Evolutionary conservation across 495 filamentous ascomycete genomes (phyloP), one percentile per base, ranked within the genome.

Genomic region (Daldinia bambusicola): DNA sequence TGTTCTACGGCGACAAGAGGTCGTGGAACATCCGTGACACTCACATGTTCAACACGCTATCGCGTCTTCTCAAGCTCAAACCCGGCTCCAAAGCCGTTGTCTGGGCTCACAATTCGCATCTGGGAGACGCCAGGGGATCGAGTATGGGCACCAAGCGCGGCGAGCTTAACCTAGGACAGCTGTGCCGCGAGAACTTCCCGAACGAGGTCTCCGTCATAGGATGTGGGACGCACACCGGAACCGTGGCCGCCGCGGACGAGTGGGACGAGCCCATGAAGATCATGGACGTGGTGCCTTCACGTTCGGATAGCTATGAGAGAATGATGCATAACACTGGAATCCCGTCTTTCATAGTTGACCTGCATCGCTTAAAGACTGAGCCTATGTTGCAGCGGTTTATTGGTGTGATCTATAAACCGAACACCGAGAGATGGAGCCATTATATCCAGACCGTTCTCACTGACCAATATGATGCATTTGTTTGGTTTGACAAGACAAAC

Each of bases 61-160:
- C 76, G 10, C 80, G 85, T 10, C 55, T 86, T 0, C 63, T 86
- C 16, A 74, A 82, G 32, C 74, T 78, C 16, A 78, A 79, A 9
- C 22, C 72, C 31, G 72, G 74, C 8, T 62, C 75, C 18, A 87
- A 87, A 36, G 85, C 82, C 4, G 78, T 88, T 12, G 83, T 88
- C 1, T 88, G 85, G 85, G 85, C 85, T 55, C 85, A 87, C 50
- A 87, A 87, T 61, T 85, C 83, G 10, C 85, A 87, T 37, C 76
- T 85, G 14, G 85, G 85, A 3, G 85, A 88, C 63, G 85, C 85
- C 22, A 75, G 85, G 12, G 81, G 76, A 22, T 87, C 84, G 8
- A 80, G 78, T 53, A 86, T 86, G 83, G 82, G 84, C 0, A 67
- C 55, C 4, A 75, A 78, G 18, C 78, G 83, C 26, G 80, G 79